Conservation (phyloP, 352 stramenopile species). For the Hyaloperonospora brassicae region DNA sequence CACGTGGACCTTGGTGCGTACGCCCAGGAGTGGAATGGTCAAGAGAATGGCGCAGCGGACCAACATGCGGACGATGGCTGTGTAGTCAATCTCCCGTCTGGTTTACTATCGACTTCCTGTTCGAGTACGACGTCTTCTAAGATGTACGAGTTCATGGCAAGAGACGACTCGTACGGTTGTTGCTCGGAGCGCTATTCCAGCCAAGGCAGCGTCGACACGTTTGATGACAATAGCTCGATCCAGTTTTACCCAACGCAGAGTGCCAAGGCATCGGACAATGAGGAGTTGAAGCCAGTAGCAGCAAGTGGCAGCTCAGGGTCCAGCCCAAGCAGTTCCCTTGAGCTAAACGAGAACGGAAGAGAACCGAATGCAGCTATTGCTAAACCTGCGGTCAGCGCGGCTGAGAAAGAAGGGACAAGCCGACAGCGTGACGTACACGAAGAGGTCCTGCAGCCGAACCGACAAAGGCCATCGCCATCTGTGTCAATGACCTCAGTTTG, state of each 20-base stretch:
- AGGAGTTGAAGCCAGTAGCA: constrained; percentile 6
- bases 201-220: constrained; percentile 10
- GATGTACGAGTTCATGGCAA: constrained; percentile 22
- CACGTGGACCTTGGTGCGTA: constrained; percentile 17
- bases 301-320: constrained; percentile 13
- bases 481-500: constrained; percentile 20
- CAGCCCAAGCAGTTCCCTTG: constrained; percentile 30
- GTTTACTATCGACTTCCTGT: constrained; percentile 24
- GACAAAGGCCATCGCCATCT: constrained; percentile 17
- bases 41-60: constrained; percentile 18
- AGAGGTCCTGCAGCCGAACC: constrained; percentile 23
- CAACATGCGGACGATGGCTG: constrained; percentile 20
- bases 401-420: constrained; percentile 18
- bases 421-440: constrained; percentile 26
- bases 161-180: constrained; percentile 20
- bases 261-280: constrained; percentile 12
- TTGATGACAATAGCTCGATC: constrained; percentile 28
- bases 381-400: constrained; percentile 14
- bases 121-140: constrained; percentile 35
- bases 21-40: constrained; percentile 19
- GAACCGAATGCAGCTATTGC: constrained; percentile 13
- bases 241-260: constrained; percentile 36
- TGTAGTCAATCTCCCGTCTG: constrained; percentile 25
- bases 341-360: constrained; percentile 27
- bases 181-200: constrained; percentile 9